Evolutionary conservation across 1,139 yeast genomes (phyloP).

Genomic region (Groenewaldozyma sp.): DNA sequence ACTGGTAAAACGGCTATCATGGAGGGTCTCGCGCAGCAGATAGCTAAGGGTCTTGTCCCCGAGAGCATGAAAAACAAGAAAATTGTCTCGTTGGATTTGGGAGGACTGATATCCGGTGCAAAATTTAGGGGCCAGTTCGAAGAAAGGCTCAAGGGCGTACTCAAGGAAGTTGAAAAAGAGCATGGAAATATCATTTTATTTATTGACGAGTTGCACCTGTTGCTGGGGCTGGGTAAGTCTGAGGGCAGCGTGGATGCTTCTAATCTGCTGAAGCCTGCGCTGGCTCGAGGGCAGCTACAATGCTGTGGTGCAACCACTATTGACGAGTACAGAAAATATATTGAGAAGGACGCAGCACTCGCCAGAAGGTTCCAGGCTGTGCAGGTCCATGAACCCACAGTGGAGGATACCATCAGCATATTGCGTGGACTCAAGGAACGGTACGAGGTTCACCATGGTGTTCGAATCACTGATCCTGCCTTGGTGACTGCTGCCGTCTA

Average conservation of each 20-base stretch:
- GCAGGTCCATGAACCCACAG: constrained; percentile 79
- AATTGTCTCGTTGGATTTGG: constrained; percentile 76
- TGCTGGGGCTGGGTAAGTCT: constrained; percentile 87
- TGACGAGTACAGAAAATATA: constrained; percentile 78
- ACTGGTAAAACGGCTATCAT: constrained; percentile 95
- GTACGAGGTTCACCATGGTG: constrained; percentile 97
- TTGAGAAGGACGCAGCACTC: constrained; percentile 86
- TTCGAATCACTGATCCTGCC: constrained; percentile 88
- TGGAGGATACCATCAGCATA: constrained; percentile 84
- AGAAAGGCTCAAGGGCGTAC: constrained; percentile 71
- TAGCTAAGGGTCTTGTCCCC: constrained; percentile 86
- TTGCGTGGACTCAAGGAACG: constrained; percentile 87
- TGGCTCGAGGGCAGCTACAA: constrained; percentile 87
- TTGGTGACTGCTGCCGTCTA: constrained; percentile 89
- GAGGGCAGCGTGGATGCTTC: constrained; percentile 97
- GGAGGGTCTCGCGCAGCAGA: constrained; percentile 94
- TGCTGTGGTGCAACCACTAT: constrained; percentile 95
- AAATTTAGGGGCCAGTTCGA: constrained; percentile 95
- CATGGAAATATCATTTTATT: constrained; percentile 73
- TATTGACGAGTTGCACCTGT: constrained; percentile 85
- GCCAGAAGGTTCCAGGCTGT: constrained; percentile 92
- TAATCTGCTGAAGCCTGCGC: constrained; percentile 82
- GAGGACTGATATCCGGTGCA: constrained; percentile 87
- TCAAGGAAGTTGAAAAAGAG: constrained; percentile 80
- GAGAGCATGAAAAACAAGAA: constrained; percentile 82